phyloP scores from a whole-genome alignment of 1,139 yeast species.

The Magnusiomyces magnusii region DNA sequence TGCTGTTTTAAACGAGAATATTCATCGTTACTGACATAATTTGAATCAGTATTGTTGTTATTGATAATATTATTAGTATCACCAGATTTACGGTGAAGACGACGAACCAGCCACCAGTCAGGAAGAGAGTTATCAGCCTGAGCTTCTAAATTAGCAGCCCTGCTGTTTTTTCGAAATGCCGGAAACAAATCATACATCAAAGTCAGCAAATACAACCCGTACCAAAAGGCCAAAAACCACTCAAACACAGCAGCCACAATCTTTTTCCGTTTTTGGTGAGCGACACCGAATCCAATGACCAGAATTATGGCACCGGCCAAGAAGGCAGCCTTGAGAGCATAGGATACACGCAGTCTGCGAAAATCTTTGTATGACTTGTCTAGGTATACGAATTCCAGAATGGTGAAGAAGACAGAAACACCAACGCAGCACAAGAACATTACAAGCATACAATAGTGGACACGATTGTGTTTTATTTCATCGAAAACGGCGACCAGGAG shows the following conservation, averaged over 20 bases:
- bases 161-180: constrained; percentile 37
- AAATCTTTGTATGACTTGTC: constrained; percentile 44
- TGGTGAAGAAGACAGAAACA: constrained; percentile 53
- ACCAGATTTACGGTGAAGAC: constrained; percentile 9
- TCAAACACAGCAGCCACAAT: constrained; percentile 59
- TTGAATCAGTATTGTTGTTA: constrained; percentile 15
- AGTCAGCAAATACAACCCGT: constrained; percentile 59
- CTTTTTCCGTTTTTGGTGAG: constrained; percentile 36
- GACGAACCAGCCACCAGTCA: not conserved
- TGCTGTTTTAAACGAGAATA: not conserved
- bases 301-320: constrained; percentile 56
- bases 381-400: constrained; percentile 52
- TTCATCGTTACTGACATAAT: constrained; percentile 10
- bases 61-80: constrained; percentile 14
- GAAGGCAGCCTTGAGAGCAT: constrained; percentile 54
- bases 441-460: constrained; percentile 64
- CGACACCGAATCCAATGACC: constrained; percentile 61
- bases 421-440: constrained; percentile 69
- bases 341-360: constrained; percentile 38
- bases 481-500: constrained; percentile 69
- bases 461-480: constrained; percentile 49
- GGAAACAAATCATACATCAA: constrained; percentile 68
- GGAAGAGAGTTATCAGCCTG: constrained; percentile 11
- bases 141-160: constrained; percentile 18
- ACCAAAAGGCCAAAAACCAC: constrained; percentile 80